These are phyloP conservation scores for Soucietia sequanensis DNA, from an alignment of 805 yeast genomes.

Conservation along the genomic window DNA sequence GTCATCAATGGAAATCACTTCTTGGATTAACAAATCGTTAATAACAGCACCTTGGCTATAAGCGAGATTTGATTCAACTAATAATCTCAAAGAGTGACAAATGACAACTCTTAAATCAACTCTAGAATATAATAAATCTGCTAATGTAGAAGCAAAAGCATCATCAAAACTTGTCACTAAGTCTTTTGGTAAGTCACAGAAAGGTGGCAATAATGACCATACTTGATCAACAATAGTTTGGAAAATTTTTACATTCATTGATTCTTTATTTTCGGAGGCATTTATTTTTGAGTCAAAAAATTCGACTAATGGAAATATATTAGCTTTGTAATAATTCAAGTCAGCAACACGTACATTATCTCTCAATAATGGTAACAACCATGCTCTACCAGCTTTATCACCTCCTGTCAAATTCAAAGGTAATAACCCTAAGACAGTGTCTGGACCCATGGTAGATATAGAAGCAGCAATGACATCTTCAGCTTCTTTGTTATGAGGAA, in stretches of 20 bases:
- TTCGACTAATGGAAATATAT: slow-evolving; percentile 65
- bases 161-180: slow-evolving; percentile 62
- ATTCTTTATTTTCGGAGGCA: slow-evolving; percentile 45
- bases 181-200: slow-evolving; percentile 84
- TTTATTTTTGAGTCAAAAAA: slow-evolving; percentile 51
- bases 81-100: slow-evolving; percentile 73
- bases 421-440: slow-evolving; percentile 64
- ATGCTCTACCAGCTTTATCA: slow-evolving; percentile 79
- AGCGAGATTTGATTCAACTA: slow-evolving; percentile 73
- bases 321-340: slow-evolving; percentile 57
- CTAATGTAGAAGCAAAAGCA: slow-evolving; percentile 71
- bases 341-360: slow-evolving; percentile 77
- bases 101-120: slow-evolving; percentile 77
- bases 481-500: slow-evolving; percentile 68
- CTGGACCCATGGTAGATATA: slow-evolving; percentile 82
- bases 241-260: slow-evolving; percentile 74
- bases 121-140: slow-evolving; percentile 71
- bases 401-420: slow-evolving; percentile 75
- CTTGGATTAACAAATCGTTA: slow-evolving; percentile 56
- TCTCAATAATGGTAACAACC: slow-evolving; percentile 89
- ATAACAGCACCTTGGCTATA: slow-evolving; percentile 59
- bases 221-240: slow-evolving; percentile 86
- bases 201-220: slow-evolving; percentile 88
- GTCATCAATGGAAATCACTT: slow-evolving; percentile 55
- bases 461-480: slow-evolving; percentile 81